Base-by-base conservation (phyloP, 108 stramenopile species). In the Skeletonema potamos region DNA sequence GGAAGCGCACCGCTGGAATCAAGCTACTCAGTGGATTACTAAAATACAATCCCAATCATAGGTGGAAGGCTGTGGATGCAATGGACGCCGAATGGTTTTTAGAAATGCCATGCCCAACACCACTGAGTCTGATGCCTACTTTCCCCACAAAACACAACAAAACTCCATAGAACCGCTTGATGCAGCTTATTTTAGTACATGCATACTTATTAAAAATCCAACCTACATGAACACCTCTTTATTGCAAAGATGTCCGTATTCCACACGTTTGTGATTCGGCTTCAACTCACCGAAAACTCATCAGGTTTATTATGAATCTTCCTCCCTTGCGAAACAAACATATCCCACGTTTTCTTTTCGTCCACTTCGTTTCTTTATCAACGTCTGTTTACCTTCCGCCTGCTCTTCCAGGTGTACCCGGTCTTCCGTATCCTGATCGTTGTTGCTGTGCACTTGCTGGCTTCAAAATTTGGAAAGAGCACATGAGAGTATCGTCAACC, bases 401-500 rank as follows among this genome's bases (percentile, higher is more conserved):
- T 6, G 67, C 56, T 69, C 85, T 76, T 66, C 83, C 86, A 57
- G 92, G 89, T 34, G 92, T 93, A 55, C 85, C 85, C 27, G 83
- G 86, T 67, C 89, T 85, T 22, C 79, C 79, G 41, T 81, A 81
- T 32, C 73, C 79, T 54, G 79, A 64, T 77, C 91, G 48, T 75
- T 95, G 94, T 70, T 95, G 94, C 58, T 88, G 86, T 8, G 89
- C 89, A 78, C 90, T 92, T 13, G 94, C 94, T 54, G 96, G 96
- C 84, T 94, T 92, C 62, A 96, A 82, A 76, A 96, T 94, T 80
- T 97, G 92, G 82, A 99, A 99, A 55, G 93, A 94, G 72, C 98
- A 99, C 96, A 95, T 96, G 8, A 99, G 91, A 20, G 93, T 96
- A 60, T 97, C 94, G 75, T 96, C 95, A 10, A 98, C 96, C 27